Evolutionary conservation across 371 early-diverging fungal species (phyloP).

Genomic region (Apophysomyces elegans): DNA sequence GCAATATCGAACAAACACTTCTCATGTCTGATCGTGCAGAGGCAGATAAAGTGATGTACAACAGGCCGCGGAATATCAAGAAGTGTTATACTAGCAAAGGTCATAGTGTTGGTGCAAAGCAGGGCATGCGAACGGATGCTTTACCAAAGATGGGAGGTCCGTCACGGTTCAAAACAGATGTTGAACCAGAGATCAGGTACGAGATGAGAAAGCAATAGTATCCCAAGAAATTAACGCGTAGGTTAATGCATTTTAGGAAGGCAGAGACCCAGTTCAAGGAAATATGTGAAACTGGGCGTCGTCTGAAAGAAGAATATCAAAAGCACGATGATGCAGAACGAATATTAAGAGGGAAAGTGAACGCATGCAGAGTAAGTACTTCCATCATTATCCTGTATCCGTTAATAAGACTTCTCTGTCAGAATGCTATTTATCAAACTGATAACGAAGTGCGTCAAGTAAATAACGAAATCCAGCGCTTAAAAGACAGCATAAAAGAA

Average conservation of each 20-base stretch:
- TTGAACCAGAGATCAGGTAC: conserved; percentile 48
- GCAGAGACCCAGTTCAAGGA: neutral
- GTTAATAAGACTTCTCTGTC: neutral
- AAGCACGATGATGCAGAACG: neutral
- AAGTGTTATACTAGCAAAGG: conserved; percentile 70
- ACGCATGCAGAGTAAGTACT: conserved; percentile 3
- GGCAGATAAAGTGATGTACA: conserved; percentile 77
- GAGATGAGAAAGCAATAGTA: conserved; percentile 14
- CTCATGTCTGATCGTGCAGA: conserved; percentile 72
- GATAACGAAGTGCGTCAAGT: conserved; percentile 12
- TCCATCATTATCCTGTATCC: too few species aligned
- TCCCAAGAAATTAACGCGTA: neutral
- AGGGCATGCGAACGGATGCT: conserved; percentile 50
- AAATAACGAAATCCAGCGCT: neutral
- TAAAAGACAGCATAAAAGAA: conserved; percentile 45
- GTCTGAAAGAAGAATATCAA: conserved; percentile 4
- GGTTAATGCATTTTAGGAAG: neutral
- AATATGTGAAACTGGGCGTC: neutral
- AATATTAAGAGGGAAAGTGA: neutral
- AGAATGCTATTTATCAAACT: neutral
- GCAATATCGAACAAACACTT: conserved; percentile 78
- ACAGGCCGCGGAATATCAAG: conserved; percentile 71
- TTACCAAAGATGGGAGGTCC: conserved; percentile 38
- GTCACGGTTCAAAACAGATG: conserved; percentile 51
- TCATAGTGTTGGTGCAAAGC: conserved; percentile 66